phyloP scores from a whole-genome alignment of 352 stramenopile genomes.

The Phytophthora fragariae region DNA sequence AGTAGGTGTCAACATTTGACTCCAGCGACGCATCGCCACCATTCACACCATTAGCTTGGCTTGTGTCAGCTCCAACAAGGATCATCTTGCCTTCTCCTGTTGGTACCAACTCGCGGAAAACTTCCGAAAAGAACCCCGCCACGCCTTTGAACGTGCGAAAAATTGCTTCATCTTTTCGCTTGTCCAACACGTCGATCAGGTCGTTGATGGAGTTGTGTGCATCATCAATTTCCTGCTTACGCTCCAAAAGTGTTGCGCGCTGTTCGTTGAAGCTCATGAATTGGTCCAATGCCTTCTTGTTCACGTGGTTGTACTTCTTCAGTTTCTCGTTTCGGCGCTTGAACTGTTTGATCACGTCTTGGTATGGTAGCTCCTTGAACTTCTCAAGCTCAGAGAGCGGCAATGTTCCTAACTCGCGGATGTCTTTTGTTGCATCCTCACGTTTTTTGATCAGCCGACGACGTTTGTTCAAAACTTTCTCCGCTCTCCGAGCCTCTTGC shows the following conservation, averaged over 20 bases:
- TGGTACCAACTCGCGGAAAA: slow-evolving; percentile 98
- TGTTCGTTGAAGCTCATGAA: slow-evolving; percentile 99
- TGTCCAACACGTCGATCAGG: slow-evolving; percentile 93
- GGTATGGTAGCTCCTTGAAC: slow-evolving; percentile 89
- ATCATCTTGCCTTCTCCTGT: slow-evolving; percentile 96
- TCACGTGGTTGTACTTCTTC: slow-evolving; percentile 99
- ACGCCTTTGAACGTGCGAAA: slow-evolving; percentile 99
- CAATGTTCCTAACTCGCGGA: slow-evolving; percentile 97
- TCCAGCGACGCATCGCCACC: slow-evolving; percentile 36
- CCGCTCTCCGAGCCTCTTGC: slow-evolving; percentile 76
- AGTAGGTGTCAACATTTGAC: slow-evolving; percentile 92
- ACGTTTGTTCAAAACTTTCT: slow-evolving; percentile 87
- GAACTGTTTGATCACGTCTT: slow-evolving; percentile 95
- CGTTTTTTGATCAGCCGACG: slow-evolving; percentile 87
- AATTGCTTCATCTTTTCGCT: slow-evolving; percentile 99
- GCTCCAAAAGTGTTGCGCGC: slow-evolving; percentile 88
- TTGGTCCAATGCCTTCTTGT: slow-evolving; percentile 99
- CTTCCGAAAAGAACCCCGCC: slow-evolving; percentile 97
- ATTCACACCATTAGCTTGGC: slow-evolving; percentile 18
- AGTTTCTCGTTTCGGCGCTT: slow-evolving; percentile 96
- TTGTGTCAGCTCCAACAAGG: slow-evolving; percentile 92
- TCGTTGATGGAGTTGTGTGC: slow-evolving; percentile 92
- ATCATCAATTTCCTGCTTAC: slow-evolving; percentile 96
- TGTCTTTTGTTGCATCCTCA: slow-evolving; percentile 96
- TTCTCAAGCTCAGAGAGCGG: slow-evolving; percentile 94